Base-by-base conservation (phyloP, 2,329 filamentous ascomycete genomes). In the Triangularia setosa region DNA sequence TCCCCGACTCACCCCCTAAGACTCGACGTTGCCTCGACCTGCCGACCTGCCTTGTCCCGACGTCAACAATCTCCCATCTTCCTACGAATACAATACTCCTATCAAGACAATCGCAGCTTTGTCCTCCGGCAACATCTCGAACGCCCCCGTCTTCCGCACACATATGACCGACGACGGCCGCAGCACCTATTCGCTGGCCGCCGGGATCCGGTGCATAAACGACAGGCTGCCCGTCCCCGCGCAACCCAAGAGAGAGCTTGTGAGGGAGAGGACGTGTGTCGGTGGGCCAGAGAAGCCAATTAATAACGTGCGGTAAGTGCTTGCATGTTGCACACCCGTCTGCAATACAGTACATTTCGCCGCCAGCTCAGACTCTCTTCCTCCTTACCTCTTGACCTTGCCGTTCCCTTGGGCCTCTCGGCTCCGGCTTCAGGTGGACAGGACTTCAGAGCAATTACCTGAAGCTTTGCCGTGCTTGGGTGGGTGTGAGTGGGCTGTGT, bases 251-350 rank as follows among this genome's bases (percentile, higher is more conserved):
- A 52, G 60, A 53, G 40, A n/a, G 23, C 40, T 59, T 55, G 25
- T 55, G 30, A 59, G 57, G 57, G 57, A 59, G 23, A 44, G 16
- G 24, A 28, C 63, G 54, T 67, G 33, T 65, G 24, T 67, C 58
- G 59, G 63, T 60, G 58, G 56, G 40, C 60, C 30, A 60, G 54
- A 61, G 44, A 65, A 60, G 58, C 25, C 59, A 64, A 60, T 64
- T 63, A 64, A 62, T 60, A 55, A 62, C 60, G 24, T 54, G 56
- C 58, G 62, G 66, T 68, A 66, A 68, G 66, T 68, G 64, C 64
- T 65, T 66, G 66, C 66, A 68, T 66, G 52, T 63, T 48, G 52
- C 65, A 64, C 64, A 25, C 48, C 21, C 33, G 33, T 57, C 64
- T 53, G 28, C 57, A 55, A 24, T 14, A 27, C 21, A 55, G 23